Conservation (phyloP, 192 early-diverging fungal genomes). For the Coemansia sp. region DNA sequence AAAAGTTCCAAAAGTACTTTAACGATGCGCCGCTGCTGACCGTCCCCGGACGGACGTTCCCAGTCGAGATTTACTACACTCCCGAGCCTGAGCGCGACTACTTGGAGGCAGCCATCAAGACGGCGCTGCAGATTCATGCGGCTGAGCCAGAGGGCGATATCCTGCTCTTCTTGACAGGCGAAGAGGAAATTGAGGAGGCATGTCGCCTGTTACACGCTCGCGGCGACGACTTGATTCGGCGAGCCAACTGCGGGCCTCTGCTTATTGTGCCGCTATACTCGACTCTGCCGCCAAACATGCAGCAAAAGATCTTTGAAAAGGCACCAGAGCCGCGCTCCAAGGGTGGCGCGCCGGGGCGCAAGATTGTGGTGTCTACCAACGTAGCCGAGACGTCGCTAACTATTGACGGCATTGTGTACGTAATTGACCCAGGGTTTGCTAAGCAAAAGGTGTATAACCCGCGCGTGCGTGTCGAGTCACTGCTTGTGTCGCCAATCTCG, state of each 20-base stretch:
- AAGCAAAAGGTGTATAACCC: conserved; percentile 99
- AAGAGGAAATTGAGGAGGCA: conserved; percentile 97
- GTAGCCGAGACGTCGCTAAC: conserved; percentile 98
- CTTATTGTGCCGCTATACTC: conserved; percentile 89
- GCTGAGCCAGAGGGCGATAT: conserved; percentile 95
- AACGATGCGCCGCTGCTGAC: conserved; percentile 86
- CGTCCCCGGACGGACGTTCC: conserved; percentile 96
- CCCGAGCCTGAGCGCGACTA: conserved; percentile 97
- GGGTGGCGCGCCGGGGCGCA: conserved; percentile 88
- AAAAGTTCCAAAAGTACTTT: conserved; percentile 99
- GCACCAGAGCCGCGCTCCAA: conserved; percentile 74
- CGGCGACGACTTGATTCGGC: conserved; percentile 64
- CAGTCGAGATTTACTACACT: conserved; percentile 97
- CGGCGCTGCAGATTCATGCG: conserved; percentile 90
- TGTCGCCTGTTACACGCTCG: conserved; percentile 78
- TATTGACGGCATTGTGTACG: conserved; percentile 98
- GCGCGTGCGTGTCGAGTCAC: conserved; percentile 90
- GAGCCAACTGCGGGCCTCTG: conserved; percentile 68
- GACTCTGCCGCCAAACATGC: conserved; percentile 81
- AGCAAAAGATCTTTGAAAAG: conserved; percentile 89
- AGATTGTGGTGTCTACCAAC: conserved; percentile 95
- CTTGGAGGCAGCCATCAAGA: conserved; percentile 91
- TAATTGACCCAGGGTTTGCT: conserved; percentile 97
- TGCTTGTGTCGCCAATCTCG: conserved; percentile 91
- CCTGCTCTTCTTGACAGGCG: conserved; percentile 94